Conservation (phyloP, 1,284 basidiomycete genomes). For the Pyrrhoderma lamaoense region DNA sequence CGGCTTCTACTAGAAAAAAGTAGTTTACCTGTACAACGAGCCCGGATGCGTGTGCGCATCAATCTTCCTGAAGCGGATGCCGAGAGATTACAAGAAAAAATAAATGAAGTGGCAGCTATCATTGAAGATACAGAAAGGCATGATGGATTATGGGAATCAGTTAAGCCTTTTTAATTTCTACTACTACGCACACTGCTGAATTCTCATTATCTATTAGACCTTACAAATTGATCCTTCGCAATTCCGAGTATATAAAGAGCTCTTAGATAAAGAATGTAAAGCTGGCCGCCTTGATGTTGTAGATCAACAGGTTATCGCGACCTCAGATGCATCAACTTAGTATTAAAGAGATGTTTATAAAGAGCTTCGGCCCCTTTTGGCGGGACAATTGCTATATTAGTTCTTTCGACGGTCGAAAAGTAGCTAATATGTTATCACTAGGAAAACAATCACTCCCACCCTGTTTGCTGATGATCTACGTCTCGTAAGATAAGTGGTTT, state of each 20-base stretch:
- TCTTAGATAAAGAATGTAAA: slow-evolving; percentile 86
- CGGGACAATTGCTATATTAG: neutral
- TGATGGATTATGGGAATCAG: slow-evolving; percentile 81
- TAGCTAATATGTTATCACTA: neutral
- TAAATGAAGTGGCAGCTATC: slow-evolving; percentile 70
- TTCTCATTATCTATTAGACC: slow-evolving; percentile 40
- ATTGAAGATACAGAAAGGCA: slow-evolving; percentile 80
- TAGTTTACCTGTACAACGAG: slow-evolving; percentile 85
- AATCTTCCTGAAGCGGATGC: slow-evolving; percentile 72
- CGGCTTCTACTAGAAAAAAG: slow-evolving; percentile 74
- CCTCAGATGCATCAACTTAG: slow-evolving; percentile 37
- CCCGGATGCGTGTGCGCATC: slow-evolving; percentile 87
- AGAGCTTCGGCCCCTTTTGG: neutral
- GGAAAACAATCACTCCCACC: neutral
- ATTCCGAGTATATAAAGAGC: slow-evolving; percentile 84
- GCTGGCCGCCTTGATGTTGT: slow-evolving; percentile 48
- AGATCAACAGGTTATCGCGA: slow-evolving; percentile 54
- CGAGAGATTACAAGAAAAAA: slow-evolving; percentile 64
- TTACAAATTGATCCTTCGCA: slow-evolving; percentile 90
- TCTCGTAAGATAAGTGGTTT: slow-evolving; percentile 54
- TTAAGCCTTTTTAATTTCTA: slow-evolving; percentile 36
- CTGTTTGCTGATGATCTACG: slow-evolving; percentile 26
- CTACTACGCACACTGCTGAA: slow-evolving; percentile 10
- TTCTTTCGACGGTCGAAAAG: neutral
- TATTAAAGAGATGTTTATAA: neutral